phyloP scores from a whole-genome alignment of 2,329 filamentous ascomycete genomes.

The Pseudocercospora musae region DNA sequence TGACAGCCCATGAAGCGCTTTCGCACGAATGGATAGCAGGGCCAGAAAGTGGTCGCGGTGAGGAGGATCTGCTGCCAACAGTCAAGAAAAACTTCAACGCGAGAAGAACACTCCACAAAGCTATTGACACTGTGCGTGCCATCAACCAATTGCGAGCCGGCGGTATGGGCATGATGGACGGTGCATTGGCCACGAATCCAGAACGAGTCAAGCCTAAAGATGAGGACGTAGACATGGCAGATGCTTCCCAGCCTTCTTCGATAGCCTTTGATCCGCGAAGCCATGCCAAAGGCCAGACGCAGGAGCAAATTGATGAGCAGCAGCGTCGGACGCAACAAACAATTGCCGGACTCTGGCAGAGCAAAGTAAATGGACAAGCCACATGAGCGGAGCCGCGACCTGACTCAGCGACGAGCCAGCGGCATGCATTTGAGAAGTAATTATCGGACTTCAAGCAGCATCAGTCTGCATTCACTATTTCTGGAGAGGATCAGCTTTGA shows the following conservation, averaged over 20 bases:
- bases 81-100: constrained; percentile 72
- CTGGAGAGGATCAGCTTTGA: background rate
- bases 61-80: constrained; percentile 58
- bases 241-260: constrained; percentile 22
- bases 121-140: constrained; percentile 65
- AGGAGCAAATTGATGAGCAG: constrained; percentile 60
- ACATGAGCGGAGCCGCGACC: constrained; percentile 1
- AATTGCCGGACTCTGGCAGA: constrained; percentile 55
- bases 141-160: constrained; percentile 66
- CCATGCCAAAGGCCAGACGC: constrained; percentile 59
- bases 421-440: background rate
- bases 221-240: constrained; percentile 43
- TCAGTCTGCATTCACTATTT: background rate
- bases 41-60: constrained; percentile 47
- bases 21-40: constrained; percentile 64
- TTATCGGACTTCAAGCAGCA: background rate
- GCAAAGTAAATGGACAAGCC: constrained; percentile 20
- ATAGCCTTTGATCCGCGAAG: constrained; percentile 55
- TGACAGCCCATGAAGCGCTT: constrained; percentile 80
- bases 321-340: constrained; percentile 58
- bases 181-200: constrained; percentile 56
- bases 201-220: constrained; percentile 29
- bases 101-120: constrained; percentile 61
- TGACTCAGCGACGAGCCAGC: background rate
- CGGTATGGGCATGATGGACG: constrained; percentile 59